Evolutionary conservation across 2,329 filamentous ascomycete genomes (phyloP).

Genomic region (Microsporum audouinii): DNA sequence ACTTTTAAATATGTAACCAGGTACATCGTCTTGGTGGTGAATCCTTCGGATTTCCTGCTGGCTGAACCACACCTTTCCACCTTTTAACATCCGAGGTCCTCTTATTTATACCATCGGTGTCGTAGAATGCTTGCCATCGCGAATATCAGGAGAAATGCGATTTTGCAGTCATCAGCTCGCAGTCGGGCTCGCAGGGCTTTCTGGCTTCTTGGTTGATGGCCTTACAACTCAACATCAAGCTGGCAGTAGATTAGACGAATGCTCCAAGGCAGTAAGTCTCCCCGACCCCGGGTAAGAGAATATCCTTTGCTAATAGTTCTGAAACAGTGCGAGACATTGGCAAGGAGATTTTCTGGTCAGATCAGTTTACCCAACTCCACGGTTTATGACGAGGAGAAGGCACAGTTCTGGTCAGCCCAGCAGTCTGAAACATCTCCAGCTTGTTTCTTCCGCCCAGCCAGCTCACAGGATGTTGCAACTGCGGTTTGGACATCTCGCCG

Average conservation of each 20-base stretch:
- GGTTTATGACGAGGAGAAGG: neutral
- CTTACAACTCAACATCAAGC: neutral
- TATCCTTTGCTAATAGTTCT: neutral
- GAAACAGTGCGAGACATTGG: neutral
- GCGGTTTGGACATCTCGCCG: conserved; percentile 22
- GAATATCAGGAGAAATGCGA: neutral
- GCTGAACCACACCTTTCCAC: too few species aligned
- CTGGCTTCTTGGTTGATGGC: neutral
- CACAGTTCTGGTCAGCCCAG: conserved; percentile 25
- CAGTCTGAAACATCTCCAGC: conserved; percentile 25
- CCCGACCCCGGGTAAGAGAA: too few species aligned
- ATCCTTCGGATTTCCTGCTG: too few species aligned
- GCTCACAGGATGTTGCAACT: conserved; percentile 22
- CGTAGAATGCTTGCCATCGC: too few species aligned
- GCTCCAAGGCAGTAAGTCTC: neutral
- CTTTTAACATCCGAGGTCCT: too few species aligned
- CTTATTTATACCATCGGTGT: too few species aligned
- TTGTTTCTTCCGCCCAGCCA: conserved; percentile 26
- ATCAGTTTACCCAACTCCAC: neutral
- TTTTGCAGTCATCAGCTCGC: neutral
- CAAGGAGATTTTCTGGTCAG: neutral
- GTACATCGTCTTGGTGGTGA: too few species aligned
- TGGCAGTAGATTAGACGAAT: neutral
- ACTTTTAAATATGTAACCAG: too few species aligned
- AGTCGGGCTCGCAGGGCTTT: neutral